Base-by-base conservation (phyloP, 768 basidiomycete genomes). In the Pleurotus eryngii region DNA sequence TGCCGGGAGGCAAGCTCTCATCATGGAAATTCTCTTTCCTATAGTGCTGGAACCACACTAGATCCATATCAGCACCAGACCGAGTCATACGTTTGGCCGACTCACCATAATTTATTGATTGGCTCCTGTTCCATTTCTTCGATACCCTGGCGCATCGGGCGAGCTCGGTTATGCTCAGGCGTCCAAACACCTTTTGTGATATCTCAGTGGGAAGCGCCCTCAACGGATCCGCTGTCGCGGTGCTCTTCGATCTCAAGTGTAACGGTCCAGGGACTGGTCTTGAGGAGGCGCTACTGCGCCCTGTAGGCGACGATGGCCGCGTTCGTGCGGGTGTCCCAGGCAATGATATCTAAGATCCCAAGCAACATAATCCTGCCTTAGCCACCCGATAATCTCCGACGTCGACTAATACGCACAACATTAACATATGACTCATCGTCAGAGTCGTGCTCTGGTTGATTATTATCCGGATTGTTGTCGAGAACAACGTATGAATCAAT, bases 41-140 rank as follows among this genome's bases (percentile, higher is more conserved):
- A 68, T 92, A 94, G 61, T 90, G 87, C 62, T 91, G 89, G 75
- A 95, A 97, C 95, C 95, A 97, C 8, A 96, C 95, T 97, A 64
- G 37, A 37, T 18, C 27, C 12, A 50, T 22, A 15, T 46, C n/a
- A 59, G 39, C 22, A 26, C 2, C 35, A 54, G 35, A 27, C 15
- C 8, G 18, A 18, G 46, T 15, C 30, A 20, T 18, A 46, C 40
- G 14, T 22, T 54, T 37, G 11, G 22, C 9, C n/a, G 3, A 67
- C 78, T 56, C 59, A 91, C 95, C 87, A 67, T 96, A 95, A 71
- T 97, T 97, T 59, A 96, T 69, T 0, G 93, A 90, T 73, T 95
- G 92, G 61, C 91, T 94, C 67, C 85, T 85, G 58, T 78, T 81
- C 95, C 95, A 97, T 72, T 92, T 90, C 70, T 82, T 86, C 47